phyloP scores from a whole-genome alignment of 805 yeast genomes.

The Candida quercuum region DNA sequence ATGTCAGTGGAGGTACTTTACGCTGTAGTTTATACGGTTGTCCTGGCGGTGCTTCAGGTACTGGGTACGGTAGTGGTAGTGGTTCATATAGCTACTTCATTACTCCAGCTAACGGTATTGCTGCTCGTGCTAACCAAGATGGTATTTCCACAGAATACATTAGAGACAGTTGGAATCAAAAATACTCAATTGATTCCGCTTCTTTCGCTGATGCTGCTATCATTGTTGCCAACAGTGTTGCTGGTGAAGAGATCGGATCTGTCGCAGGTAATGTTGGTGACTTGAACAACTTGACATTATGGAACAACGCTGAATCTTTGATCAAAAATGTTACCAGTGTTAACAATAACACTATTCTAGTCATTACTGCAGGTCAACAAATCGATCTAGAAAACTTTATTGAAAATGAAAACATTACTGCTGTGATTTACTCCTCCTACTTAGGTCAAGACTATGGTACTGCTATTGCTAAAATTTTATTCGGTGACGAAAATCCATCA shows the following conservation, averaged over 20 bases:
- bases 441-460: constrained; percentile 47
- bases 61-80: constrained; percentile 60
- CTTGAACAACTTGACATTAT: constrained; percentile 42
- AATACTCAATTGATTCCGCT: constrained; percentile 34
- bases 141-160: constrained; percentile 37
- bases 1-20: constrained; percentile 53
- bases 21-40: constrained; percentile 52
- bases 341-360: constrained; percentile 48
- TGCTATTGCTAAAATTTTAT: constrained; percentile 49
- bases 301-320: constrained; percentile 51
- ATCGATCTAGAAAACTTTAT: constrained; percentile 48
- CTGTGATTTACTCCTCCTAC: constrained; percentile 47
- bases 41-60: constrained; percentile 43
- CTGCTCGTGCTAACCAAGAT: constrained; percentile 33
- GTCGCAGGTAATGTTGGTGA: constrained; percentile 54
- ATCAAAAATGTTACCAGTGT: constrained; percentile 39
- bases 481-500: constrained; percentile 52
- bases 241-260: constrained; percentile 52
- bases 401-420: constrained; percentile 50
- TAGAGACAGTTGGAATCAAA: constrained; percentile 38
- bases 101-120: constrained; percentile 50
- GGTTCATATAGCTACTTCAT: constrained; percentile 45
- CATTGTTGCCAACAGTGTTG: constrained; percentile 43
- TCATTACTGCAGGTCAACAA: constrained; percentile 50
- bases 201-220: constrained; percentile 43